A percentile compares a stretch with the other conserved stretches of the same genome.
Conservation (phyloP, 1,284 basidiomycete species). For the Ustilago lituana region DNA sequence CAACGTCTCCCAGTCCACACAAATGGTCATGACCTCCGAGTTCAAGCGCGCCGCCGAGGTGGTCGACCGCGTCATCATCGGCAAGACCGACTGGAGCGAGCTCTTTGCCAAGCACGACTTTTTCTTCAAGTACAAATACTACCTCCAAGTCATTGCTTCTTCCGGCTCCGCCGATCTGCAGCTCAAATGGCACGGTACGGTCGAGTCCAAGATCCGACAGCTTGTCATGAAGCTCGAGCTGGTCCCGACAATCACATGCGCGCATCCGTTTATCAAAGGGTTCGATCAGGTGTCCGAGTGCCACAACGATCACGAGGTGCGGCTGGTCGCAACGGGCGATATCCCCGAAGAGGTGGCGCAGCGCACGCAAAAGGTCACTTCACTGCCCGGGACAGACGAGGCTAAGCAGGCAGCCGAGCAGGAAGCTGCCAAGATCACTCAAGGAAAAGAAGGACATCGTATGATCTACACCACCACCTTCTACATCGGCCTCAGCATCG, state of each 20-base stretch:
- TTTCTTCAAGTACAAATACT: conserved; percentile 96
- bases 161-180: conserved; percentile 81
- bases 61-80: conserved; percentile 88
- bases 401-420: conserved; percentile 51
- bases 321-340: conserved; percentile 61
- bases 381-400: conserved; percentile 53
- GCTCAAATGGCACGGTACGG: conserved; percentile 95
- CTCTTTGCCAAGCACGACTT: conserved; percentile 95
- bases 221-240: conserved; percentile 97
- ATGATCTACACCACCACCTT: conserved; percentile 92
- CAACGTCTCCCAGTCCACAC: conserved; percentile 94
- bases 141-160: conserved; percentile 96
- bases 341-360: conserved; percentile 61
- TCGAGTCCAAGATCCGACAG: conserved; percentile 95
- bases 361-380: conserved; percentile 55
- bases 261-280: conserved; percentile 94
- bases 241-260: conserved; percentile 87
- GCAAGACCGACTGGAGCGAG: conserved; percentile 79
- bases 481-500: conserved; percentile 93
- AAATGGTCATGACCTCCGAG: conserved; percentile 95
- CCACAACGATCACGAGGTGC: conserved; percentile 75
- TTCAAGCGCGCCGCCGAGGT: conserved; percentile 93
- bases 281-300: conserved; percentile 89
- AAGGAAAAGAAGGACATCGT: conserved; percentile 71
- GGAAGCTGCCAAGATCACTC: conserved; percentile 49